A percentile compares a stretch with the other conserved stretches of the same genome.
These are phyloP conservation scores for Haematococcus sp. DNA, from an alignment of 139 green algal genomes.

Conservation along the genomic window DNA sequence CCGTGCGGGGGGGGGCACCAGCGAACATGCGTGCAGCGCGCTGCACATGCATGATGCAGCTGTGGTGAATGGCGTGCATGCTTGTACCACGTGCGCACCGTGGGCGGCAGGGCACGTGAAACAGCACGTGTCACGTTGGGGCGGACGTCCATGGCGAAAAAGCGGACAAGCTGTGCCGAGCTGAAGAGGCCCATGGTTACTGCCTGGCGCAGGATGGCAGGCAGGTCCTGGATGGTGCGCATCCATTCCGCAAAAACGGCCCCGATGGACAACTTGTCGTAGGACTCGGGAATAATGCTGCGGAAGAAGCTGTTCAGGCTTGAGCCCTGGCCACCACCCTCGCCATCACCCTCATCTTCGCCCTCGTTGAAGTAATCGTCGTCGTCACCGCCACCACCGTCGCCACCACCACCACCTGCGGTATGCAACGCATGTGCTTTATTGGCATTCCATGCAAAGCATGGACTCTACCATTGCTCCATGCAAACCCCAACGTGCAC, in stretches of 20 bases:
- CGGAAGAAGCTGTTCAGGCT: constrained; percentile 59
- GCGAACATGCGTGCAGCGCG: not conserved
- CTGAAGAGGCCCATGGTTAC: constrained; percentile 94
- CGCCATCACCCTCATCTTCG: constrained; percentile 69
- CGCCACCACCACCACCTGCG: constrained; percentile 60
- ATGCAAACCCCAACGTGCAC: not conserved
- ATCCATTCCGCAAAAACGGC: constrained; percentile 85
- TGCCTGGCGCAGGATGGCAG: constrained; percentile 81
- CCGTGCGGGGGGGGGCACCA: too few species aligned
- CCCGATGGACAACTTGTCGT: constrained; percentile 84
- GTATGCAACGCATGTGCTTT: not conserved
- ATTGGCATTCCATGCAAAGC: not conserved
- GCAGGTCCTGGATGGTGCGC: constrained; percentile 82
- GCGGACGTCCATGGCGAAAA: constrained; percentile 89
- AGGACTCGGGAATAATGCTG: constrained; percentile 79
- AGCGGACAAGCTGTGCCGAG: constrained; percentile 87
- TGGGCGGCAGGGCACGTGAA: constrained; percentile 70
- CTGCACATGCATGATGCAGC: not conserved
- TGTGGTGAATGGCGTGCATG: not conserved
- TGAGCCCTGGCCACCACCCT: constrained; percentile 16
- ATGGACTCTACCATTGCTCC: not conserved
- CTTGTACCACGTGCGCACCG: constrained; percentile 37
- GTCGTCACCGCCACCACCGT: constrained; percentile 65
- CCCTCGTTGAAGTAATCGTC: constrained; percentile 64
- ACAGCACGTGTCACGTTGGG: constrained; percentile 83